Base-by-base conservation (phyloP, 2,329 filamentous ascomycete species). In the Aspergillus novoparasiticus region DNA sequence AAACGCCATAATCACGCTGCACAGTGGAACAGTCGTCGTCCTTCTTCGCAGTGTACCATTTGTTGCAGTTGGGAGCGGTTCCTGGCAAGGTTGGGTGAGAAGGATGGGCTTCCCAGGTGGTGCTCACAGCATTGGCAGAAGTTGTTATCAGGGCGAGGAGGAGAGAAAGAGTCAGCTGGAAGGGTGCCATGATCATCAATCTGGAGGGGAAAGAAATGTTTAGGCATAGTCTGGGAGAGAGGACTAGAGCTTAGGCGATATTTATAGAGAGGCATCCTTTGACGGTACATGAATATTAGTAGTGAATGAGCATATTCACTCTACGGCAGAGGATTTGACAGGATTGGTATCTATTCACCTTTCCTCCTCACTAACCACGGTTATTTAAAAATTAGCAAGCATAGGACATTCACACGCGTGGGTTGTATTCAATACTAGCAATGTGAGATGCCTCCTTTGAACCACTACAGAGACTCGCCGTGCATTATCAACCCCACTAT, bases 11-110 rank as follows among this genome's bases (percentile, higher is more conserved):
- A 2, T 32, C 19, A n/a, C 54, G 51, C 8, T 55, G 41, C 28
- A 64, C 34, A 3, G 32, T 30, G 26, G 53, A 55, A 21, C 64
- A 66, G 26, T 36, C 59, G 30, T 66, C 63, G 9, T 55, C 64
- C 19, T 60, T 60, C 45, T 66, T 57, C 28, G 60, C 46, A 9
- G 55, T 64, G 30, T 63, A 63, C 62, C 60, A 66, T 41, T 41
- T 32, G 39, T 59, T 62, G 51, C 62, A 66, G 45, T 63, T 36
- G 9, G 55, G 19, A 26, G 43, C 41, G 10, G 55, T 65, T 41
- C 62, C 62, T 46, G 60, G 58, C 36, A 62, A 36, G 19, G 60
- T 66, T 28, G 58, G 55, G 14, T 28, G 36, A 41, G 50, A 43
- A 9, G 63, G 64, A 34, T 51, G 30, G 3, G 55, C 53, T 28